A percentile compares a stretch with the other conserved stretches of the same genome.
These are phyloP conservation scores for Fusarium abutilonis DNA, from an alignment of 2,329 filamentous ascomycete genomes.

Conservation along the genomic window DNA sequence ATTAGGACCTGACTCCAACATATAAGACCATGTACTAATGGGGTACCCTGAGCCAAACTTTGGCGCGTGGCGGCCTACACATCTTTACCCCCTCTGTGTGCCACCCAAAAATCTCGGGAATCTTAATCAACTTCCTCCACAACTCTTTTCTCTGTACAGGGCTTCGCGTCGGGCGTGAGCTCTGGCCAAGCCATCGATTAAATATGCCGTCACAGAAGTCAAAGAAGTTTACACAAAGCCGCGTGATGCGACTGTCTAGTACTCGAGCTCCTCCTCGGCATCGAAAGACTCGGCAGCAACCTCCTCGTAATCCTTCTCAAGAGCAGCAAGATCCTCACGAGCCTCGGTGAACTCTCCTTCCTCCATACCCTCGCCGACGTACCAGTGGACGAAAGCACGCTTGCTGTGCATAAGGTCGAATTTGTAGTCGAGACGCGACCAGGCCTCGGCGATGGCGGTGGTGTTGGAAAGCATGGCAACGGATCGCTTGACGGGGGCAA, in stretches of 20 bases:
- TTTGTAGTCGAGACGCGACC: slow-evolving; percentile 77
- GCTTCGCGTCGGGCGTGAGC: slow-evolving; percentile 26
- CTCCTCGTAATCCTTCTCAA: slow-evolving; percentile 90
- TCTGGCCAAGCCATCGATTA: slow-evolving; percentile 26
- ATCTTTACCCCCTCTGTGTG: slow-evolving; percentile 38
- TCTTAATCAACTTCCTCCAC: slow-evolving; percentile 44
- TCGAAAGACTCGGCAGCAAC: slow-evolving; percentile 78
- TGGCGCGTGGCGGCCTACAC: slow-evolving; percentile 37
- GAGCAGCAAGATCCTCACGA: slow-evolving; percentile 83
- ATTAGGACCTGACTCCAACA: slow-evolving; percentile 44
- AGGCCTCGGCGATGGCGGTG: slow-evolving; percentile 77
- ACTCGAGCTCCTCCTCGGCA: slow-evolving; percentile 75
- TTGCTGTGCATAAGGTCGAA: slow-evolving; percentile 84
- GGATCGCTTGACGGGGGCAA: slow-evolving; percentile 69
- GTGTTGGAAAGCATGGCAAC: slow-evolving; percentile 80
- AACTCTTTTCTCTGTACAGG: slow-evolving; percentile 38
- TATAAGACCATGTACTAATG: slow-evolving; percentile 41
- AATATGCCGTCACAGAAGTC: slow-evolving; percentile 37
- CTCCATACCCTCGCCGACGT: slow-evolving; percentile 91
- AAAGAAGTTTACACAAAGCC: slow-evolving; percentile 36
- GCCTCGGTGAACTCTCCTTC: slow-evolving; percentile 91
- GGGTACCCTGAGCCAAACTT: slow-evolving; percentile 42
- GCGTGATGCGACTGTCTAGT: slow-evolving; percentile 63
- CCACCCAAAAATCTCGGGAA: slow-evolving; percentile 44
- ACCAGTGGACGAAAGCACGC: slow-evolving; percentile 81